Conservation (phyloP, 78 protist species). For the Guillardia theta region DNA sequence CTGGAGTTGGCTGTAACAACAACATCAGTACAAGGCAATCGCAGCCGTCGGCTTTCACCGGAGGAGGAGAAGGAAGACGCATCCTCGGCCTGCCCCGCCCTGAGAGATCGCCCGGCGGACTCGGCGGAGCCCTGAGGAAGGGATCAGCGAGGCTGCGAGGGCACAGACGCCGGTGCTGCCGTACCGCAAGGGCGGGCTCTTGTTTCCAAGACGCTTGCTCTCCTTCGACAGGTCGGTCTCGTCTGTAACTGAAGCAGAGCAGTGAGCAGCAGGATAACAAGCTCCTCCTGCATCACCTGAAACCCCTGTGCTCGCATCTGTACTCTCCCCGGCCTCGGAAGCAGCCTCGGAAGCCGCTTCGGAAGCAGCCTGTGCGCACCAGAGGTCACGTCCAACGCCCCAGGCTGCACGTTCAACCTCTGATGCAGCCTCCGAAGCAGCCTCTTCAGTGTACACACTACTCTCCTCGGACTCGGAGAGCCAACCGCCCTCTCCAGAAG, state of each 20-base stretch:
- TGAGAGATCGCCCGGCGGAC: not conserved
- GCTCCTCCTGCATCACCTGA: not conserved
- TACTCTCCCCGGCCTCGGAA: not conserved
- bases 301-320: not conserved
- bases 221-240: not conserved
- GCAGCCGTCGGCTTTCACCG: not conserved
- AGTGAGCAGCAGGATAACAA: no score
- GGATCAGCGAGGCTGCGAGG: no score
- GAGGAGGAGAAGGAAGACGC: slow-evolving; percentile 15
- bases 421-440: not conserved
- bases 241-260: no score
- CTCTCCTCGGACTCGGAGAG: not conserved
- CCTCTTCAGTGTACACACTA: not conserved
- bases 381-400: no score
- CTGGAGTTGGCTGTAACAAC: not conserved
- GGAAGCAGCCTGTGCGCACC: no score
- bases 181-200: not conserved
- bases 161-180: no score
- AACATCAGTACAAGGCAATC: not conserved
- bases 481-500: no score
- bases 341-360: not conserved
- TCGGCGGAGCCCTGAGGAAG: no score
- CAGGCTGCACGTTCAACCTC: no score
- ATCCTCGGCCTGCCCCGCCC: not conserved
- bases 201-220: not conserved